phyloP scores from a whole-genome alignment of 805 yeast species.

The Clavispora asparagi region DNA sequence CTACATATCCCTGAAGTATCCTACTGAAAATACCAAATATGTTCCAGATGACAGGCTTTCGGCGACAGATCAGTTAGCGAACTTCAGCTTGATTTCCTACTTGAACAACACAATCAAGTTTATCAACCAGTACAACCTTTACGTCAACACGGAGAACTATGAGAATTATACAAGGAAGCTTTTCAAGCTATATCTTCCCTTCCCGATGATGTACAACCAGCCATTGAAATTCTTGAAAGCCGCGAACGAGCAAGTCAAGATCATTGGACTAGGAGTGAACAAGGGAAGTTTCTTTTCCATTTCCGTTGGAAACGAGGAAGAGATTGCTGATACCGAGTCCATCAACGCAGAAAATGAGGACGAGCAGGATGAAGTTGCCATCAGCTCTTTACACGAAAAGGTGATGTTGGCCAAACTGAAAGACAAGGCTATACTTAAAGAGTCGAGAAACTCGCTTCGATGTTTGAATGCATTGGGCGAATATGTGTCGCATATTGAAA shows the following conservation, averaged over 20 bases:
- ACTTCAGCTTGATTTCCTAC: conserved; percentile 41
- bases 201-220: conserved; percentile 71
- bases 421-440: conserved; percentile 23
- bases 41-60: conserved; percentile 10
- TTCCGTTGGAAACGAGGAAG: conserved; percentile 7
- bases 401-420: conserved; percentile 31
- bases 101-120: conserved; percentile 36
- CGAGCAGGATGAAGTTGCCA: conserved; percentile 20
- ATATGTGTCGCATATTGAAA: conserved; percentile 15
- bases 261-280: conserved; percentile 25
- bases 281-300: conserved; percentile 28
- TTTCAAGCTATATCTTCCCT: conserved; percentile 51
- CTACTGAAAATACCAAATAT: conserved; percentile 7
- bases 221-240: conserved; percentile 43
- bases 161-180: conserved; percentile 53
- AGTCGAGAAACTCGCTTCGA: conserved; percentile 27
- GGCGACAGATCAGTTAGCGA: conserved; percentile 27
- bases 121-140: conserved; percentile 55
- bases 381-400: conserved; percentile 36
- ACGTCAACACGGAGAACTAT: conserved; percentile 53
- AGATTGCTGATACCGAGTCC: conserved; percentile 26
- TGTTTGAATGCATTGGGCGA: conserved; percentile 24
- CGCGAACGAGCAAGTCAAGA: conserved; percentile 30
- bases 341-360: conserved; percentile 18
- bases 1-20: conserved; percentile 19